phyloP scores from a whole-genome alignment of 2,329 filamentous ascomycete genomes.

The Pseudocercospora cruenta region DNA sequence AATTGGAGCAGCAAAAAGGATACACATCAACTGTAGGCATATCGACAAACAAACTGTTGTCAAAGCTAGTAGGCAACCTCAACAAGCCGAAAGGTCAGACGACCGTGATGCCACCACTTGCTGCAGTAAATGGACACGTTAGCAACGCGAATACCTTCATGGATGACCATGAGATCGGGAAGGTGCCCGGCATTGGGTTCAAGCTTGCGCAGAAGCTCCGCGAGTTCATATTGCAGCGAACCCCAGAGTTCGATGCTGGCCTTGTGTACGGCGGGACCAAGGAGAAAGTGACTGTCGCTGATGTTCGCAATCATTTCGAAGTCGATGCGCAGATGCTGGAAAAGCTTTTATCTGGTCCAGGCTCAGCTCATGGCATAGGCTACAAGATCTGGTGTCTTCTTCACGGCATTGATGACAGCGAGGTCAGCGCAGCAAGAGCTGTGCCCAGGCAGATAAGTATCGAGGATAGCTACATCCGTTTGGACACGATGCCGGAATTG shows the following conservation, averaged over 20 bases:
- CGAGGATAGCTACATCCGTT: conserved; percentile 82
- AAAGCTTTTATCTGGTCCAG: conserved; percentile 69
- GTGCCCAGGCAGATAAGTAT: conserved; percentile 89
- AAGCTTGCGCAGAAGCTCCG: conserved; percentile 73
- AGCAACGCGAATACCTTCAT: conserved; percentile 70
- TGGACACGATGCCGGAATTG: conserved; percentile 68
- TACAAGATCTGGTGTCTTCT: conserved; percentile 74
- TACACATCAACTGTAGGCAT: conserved; percentile 89
- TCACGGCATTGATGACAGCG: conserved; percentile 75
- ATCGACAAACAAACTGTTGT: conserved; percentile 81
- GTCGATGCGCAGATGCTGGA: conserved; percentile 70
- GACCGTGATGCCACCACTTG: conserved; percentile 68
- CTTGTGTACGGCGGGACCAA: conserved; percentile 55
- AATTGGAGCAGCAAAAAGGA: conserved; percentile 74
- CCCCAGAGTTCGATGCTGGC: conserved; percentile 48
- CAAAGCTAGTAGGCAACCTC: conserved; percentile 80
- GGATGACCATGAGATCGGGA: conserved; percentile 73
- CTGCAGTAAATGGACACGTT: conserved; percentile 21
- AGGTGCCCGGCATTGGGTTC: conserved; percentile 83
- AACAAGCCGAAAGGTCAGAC: conserved; percentile 91
- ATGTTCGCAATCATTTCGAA: conserved; percentile 65
- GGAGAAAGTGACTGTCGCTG: conserved; percentile 64
- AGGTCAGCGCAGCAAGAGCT: conserved; percentile 71
- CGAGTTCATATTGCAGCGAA: conserved; percentile 58
- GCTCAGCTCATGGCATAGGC: conserved; percentile 72